Evolutionary conservation across 2,329 filamentous ascomycete genomes (phyloP), one percentile per base, ranked within the genome.

Genomic region (Phyllachora maydis): DNA sequence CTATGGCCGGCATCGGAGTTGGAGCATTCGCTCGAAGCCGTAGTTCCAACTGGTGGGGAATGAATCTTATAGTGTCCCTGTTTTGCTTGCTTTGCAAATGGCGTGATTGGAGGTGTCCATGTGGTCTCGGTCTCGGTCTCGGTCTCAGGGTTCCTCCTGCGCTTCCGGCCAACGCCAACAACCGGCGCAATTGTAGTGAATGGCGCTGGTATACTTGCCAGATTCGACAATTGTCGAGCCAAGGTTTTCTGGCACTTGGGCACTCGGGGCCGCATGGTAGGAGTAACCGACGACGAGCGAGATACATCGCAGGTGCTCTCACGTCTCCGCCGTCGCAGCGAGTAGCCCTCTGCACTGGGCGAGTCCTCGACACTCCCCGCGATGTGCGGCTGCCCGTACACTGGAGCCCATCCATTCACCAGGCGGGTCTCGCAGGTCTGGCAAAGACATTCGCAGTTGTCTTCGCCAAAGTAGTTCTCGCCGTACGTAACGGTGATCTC

Each of bases 401-500:
- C 51, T 0, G 54, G 61, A 18, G 66, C 62, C 90, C 90, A 98
- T 1, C 88, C 88, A 42, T 93, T 95, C 25, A 62, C 59, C 27
- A 65, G 52, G 3, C 58, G 53, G 12, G 61, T 56, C 48, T 98
- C 88, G 44, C 88, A 98, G 0, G 77, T 88, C 35, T 64, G 62
- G 45, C 88, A 98, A 2, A 98, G 54, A 42, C 88, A 98, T 42
- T 98, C 88, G 45, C 82, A 83, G 35, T 98, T 98, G 42, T 83
- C 69, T 21, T 81, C 72, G 3, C 88, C 88, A 50, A 98, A 98
- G 45, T 98, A 98, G 41, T 79, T 82, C 11, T 91, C 82, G 13
- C 85, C 82, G 39, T 98, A 98, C 0, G 75, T 85, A 0, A 98
- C 88, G 0, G 88, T 98, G 29, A 98, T 91, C 45, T 98, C 88